A percentile compares a stretch with the other conserved stretches of the same genome.
phyloP scores from a whole-genome alignment of 1,139 yeast species.

The Debaryomycetaceae sp. region DNA sequence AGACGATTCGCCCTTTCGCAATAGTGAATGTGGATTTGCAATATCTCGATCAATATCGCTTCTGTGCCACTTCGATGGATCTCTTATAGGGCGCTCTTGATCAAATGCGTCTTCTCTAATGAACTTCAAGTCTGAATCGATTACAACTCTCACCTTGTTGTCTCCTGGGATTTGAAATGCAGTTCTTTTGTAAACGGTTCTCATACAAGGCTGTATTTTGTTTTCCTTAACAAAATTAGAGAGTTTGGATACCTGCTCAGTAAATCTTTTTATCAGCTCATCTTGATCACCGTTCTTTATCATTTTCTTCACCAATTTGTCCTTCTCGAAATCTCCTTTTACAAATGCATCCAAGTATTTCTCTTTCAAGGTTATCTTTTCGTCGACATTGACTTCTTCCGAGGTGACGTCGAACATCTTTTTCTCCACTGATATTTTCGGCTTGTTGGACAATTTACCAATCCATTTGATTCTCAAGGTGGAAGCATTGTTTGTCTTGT shows the following conservation, averaged over 20 bases:
- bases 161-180: conserved; percentile 99
- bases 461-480: conserved; percentile 89
- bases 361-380: conserved; percentile 67
- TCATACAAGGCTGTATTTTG: conserved; percentile 76
- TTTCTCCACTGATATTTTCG: conserved; percentile 78
- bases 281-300: conserved; percentile 19
- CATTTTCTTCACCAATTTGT: conserved; percentile 32
- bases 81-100: conserved; percentile 79
- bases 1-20: conserved; percentile 81
- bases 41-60: conserved; percentile 79
- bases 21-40: conserved; percentile 62
- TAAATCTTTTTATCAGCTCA: conserved; percentile 18
- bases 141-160: conserved; percentile 81
- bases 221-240: conserved; percentile 62
- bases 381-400: conserved; percentile 54
- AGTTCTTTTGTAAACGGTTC: conserved; percentile 85
- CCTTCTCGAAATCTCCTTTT: conserved; percentile 42
- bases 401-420: conserved; percentile 61
- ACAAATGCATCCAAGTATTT: conserved; percentile 67
- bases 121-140: conserved; percentile 83
- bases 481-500: conserved; percentile 64
- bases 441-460: conserved; percentile 72
- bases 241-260: conserved; percentile 30
- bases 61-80: conserved; percentile 89
- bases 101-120: conserved; percentile 91